Percentiles rank a stretch among this genome's conserved stretches.
Conservation (phyloP, 75 land plant genomes). For the Picea sitchensis region DNA sequence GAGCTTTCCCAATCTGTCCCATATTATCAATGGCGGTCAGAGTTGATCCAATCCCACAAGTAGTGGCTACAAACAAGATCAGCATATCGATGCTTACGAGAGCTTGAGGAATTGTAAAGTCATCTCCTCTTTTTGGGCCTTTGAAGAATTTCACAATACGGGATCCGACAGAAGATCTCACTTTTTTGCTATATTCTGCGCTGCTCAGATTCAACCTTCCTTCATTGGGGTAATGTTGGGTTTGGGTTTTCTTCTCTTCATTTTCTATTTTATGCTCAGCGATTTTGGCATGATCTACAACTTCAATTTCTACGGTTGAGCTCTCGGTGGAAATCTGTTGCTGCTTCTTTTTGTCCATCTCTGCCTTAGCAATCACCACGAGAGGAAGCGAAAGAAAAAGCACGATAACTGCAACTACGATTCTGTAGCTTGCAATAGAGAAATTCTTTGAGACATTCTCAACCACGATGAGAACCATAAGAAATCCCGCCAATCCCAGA, state of each 20-base stretch:
- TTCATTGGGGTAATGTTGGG: not conserved
- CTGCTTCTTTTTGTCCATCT: constrained; percentile 17
- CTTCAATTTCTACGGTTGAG: not conserved
- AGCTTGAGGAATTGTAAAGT: constrained; percentile 54
- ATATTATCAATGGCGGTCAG: constrained; percentile 48
- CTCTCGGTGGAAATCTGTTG: not conserved
- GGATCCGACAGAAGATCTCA: constrained; percentile 6
- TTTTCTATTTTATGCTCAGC: not conserved
- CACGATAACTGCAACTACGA: constrained; percentile 28
- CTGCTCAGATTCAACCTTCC: not conserved
- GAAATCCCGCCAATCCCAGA: constrained; percentile 31
- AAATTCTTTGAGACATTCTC: constrained; percentile 16
- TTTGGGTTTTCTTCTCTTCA: not conserved
- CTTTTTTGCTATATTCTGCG: not conserved
- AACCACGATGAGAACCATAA: constrained; percentile 35
- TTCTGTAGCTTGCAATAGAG: constrained; percentile 10
- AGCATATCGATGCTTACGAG: constrained; percentile 42
- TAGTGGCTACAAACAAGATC: constrained; percentile 11
- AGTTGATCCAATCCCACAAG: constrained; percentile 44
- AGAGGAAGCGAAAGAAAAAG: constrained; percentile 34
- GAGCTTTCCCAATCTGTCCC: constrained; percentile 46
- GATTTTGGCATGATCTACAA: not conserved
- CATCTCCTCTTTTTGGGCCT: constrained; percentile 40
- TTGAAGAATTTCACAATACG: constrained; percentile 17
- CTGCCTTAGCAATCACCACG: constrained; percentile 26